Percentiles rank a stretch among this genome's conserved stretches.
Evolutionary conservation across 768 basidiomycete species (phyloP).

Genomic region (Leccinum pellstonianum): DNA sequence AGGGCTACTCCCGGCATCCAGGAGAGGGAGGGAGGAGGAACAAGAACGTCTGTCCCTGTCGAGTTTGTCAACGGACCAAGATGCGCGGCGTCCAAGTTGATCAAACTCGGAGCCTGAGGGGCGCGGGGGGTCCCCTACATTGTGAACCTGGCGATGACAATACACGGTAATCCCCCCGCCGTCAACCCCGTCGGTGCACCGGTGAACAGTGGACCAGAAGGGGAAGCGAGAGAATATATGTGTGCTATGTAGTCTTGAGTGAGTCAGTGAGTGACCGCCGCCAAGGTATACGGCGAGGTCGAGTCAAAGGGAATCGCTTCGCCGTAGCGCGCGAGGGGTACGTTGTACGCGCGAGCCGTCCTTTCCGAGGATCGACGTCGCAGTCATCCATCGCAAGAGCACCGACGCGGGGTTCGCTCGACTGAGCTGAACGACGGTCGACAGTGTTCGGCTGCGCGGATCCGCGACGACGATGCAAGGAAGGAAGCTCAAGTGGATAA

Average conservation of each 20-base stretch:
- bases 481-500: conserved; percentile 18
- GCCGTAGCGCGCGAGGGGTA: conserved; percentile 12
- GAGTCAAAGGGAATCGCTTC: background rate
- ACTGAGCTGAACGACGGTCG: conserved; percentile 23
- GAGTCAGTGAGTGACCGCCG: background rate
- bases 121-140: background rate
- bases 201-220: background rate
- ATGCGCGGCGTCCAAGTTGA: background rate
- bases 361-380: conserved; percentile 51
- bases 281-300: background rate
- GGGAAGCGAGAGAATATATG: background rate
- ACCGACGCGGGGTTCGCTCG: conserved; percentile 30
- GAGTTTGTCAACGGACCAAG: background rate
- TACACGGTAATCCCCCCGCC: background rate
- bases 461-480: conserved; percentile 34
- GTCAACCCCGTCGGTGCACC: background rate
- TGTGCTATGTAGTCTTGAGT: background rate
- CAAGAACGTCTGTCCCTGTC: background rate
- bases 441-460: conserved; percentile 33
- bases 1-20: background rate
- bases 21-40: background rate
- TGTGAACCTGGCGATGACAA: background rate
- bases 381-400: conserved; percentile 81
- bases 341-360: conserved; percentile 12
- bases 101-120: background rate